These are phyloP conservation scores for Raffaelea ambrosiae DNA, from an alignment of 2,329 filamentous ascomycete genomes.

Conservation along the genomic window DNA sequence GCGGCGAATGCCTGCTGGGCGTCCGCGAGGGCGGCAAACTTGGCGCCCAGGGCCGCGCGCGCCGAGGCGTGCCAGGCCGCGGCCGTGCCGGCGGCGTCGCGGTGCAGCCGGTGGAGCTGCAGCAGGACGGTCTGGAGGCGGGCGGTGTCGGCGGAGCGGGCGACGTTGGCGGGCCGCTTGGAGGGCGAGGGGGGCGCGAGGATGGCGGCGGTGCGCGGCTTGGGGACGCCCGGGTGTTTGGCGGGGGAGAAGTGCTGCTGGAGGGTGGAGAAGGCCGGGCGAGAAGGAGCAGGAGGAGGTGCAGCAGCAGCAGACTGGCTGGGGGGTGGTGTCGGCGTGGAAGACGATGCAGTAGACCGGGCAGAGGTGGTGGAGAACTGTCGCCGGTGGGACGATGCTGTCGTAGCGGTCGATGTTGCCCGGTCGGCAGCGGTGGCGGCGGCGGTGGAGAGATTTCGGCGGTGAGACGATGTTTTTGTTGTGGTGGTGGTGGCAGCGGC, in stretches of 20 bases:
- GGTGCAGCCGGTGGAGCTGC: conserved; percentile 56
- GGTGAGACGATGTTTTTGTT: too few relatives aligned
- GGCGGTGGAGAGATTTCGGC: too few relatives aligned
- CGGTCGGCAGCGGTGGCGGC: too few relatives aligned
- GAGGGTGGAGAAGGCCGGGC: conserved; percentile 51
- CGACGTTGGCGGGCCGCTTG: conserved; percentile 52
- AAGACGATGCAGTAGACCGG: not conserved
- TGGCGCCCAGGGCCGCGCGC: conserved; percentile 29
- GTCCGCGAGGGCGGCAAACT: conserved; percentile 32
- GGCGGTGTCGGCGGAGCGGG: conserved; percentile 47
- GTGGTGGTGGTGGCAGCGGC: too few relatives aligned
- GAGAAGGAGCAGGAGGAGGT: conserved; percentile 22
- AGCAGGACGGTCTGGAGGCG: conserved; percentile 56
- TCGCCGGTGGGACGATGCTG: not conserved
- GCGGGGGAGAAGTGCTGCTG: conserved; percentile 62
- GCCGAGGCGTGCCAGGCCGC: conserved; percentile 50
- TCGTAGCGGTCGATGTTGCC: conserved; percentile 2
- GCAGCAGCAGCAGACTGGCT: conserved; percentile 5
- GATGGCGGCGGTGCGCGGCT: conserved; percentile 49
- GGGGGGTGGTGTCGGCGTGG: too few relatives aligned
- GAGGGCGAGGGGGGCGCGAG: conserved; percentile 53
- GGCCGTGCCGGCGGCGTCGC: conserved; percentile 32
- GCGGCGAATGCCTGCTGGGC: conserved; percentile 22
- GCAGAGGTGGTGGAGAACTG: not conserved
- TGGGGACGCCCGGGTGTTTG: conserved; percentile 44